Percentiles rank a stretch among this genome's conserved stretches.
phyloP scores from a whole-genome alignment of 2,329 filamentous ascomycete species.

The Thielaviopsis ethacetica region DNA sequence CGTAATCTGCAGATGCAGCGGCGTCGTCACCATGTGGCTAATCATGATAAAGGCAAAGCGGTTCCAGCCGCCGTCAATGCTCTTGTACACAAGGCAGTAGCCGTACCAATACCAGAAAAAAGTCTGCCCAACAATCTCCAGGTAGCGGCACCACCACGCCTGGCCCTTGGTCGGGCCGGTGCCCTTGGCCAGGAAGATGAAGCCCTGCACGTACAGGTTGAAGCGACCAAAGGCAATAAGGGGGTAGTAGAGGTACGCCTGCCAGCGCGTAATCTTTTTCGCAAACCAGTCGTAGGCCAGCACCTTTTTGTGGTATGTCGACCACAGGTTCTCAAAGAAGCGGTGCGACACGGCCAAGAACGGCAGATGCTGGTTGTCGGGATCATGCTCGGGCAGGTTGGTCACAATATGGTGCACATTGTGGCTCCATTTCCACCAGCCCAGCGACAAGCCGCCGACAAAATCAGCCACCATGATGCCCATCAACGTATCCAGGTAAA shows the following conservation, averaged over 20 bases:
- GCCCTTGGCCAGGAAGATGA: constrained; percentile 56
- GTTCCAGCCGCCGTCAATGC: constrained; percentile 50
- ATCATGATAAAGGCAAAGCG: constrained; percentile 62
- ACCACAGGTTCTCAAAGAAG: constrained; percentile 55
- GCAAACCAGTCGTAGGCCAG: constrained; percentile 67
- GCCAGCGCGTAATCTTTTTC: constrained; percentile 52
- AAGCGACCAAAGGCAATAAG: constrained; percentile 69
- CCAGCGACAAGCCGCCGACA: constrained; percentile 71
- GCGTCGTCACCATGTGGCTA: constrained; percentile 66
- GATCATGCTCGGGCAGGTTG: constrained; percentile 87
- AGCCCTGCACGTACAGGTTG: constrained; percentile 72
- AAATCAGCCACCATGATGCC: constrained; percentile 86
- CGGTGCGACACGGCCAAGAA: constrained; percentile 78
- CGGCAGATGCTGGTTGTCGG: constrained; percentile 83
- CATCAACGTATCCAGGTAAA: constrained; percentile 65
- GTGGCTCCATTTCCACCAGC: constrained; percentile 96
- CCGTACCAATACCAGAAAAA: constrained; percentile 84
- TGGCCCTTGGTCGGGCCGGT: constrained; percentile 58
- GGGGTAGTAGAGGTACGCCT: constrained; percentile 71
- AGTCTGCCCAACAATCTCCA: constrained; percentile 60
- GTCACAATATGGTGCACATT: constrained; percentile 96
- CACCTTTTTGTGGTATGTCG: constrained; percentile 67
- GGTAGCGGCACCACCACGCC: constrained; percentile 67
- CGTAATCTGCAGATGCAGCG: constrained; percentile 78
- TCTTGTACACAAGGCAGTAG: constrained; percentile 61